These are phyloP conservation scores for Schizochytrium sp. DNA, from an alignment of 108 stramenopile genomes.

Conservation along the genomic window DNA sequence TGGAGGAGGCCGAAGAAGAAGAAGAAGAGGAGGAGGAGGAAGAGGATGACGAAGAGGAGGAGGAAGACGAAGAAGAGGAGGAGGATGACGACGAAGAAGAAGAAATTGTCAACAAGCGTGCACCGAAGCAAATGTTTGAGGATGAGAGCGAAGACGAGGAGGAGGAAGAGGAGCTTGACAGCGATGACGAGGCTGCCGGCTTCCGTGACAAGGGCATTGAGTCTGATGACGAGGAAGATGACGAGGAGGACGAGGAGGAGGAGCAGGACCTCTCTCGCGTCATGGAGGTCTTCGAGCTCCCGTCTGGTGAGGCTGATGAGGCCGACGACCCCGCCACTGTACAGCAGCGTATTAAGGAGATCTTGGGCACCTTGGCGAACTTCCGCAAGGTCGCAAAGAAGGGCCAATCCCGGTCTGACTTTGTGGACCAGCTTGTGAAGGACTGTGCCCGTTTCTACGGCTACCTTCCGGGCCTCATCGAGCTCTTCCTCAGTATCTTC, in stretches of 20 bases:
- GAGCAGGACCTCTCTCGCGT: constrained; percentile 82
- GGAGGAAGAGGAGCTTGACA: constrained; percentile 13
- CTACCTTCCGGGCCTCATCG: constrained; percentile 93
- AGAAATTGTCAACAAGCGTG: not conserved
- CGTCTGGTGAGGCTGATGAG: constrained; percentile 84
- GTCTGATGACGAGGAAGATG: constrained; percentile 77
- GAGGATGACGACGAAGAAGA: not conserved
- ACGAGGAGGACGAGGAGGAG: constrained; percentile 78
- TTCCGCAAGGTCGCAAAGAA: constrained; percentile 88
- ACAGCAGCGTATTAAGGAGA: constrained; percentile 87
- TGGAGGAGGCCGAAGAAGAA: not conserved
- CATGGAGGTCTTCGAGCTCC: constrained; percentile 84
- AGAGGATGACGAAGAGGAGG: not conserved
- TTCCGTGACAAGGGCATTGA: constrained; percentile 51
- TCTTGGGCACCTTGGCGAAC: constrained; percentile 89
- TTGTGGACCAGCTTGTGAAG: constrained; percentile 85
- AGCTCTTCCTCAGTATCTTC: constrained; percentile 94
- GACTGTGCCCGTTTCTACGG: constrained; percentile 95
- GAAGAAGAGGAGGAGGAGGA: not conserved
- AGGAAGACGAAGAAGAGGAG: not conserved
- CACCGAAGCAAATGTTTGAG: constrained; percentile 53
- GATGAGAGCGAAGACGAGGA: constrained; percentile 54
- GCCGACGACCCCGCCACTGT: constrained; percentile 87
- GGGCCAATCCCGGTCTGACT: constrained; percentile 88
- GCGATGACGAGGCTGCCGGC: constrained; percentile 51